These are phyloP conservation scores for Ochetophila trinervis DNA, from an alignment of 306 rosid genomes.

Conservation along the genomic window DNA sequence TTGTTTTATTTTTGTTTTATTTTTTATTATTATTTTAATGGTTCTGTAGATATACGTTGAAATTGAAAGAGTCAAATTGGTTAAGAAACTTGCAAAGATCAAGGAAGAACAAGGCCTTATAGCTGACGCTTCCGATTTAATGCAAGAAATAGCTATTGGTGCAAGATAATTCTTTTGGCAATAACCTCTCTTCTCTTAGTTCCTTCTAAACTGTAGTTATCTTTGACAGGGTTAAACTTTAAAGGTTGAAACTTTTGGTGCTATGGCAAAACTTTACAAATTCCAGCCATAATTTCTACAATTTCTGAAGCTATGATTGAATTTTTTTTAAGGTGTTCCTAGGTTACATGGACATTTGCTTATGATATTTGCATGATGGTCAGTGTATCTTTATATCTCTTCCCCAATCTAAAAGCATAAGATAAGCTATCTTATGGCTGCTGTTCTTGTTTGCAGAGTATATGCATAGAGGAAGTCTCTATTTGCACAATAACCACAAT, in stretches of 20 bases:
- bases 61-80: conserved; percentile 75
- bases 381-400: too few species aligned
- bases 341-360: too few species aligned
- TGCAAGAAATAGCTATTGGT: conserved; percentile 96
- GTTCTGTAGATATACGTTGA: conserved; percentile 73
- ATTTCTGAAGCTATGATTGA: too few species aligned
- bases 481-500: too few species aligned
- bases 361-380: too few species aligned
- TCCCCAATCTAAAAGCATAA: too few species aligned
- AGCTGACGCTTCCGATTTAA: conserved; percentile 96
- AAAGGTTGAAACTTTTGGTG: conserved; percentile 94
- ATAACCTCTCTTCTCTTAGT: neutral
- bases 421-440: too few species aligned
- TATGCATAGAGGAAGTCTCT: too few species aligned
- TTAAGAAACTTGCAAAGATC: conserved; percentile 84
- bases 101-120: conserved; percentile 88
- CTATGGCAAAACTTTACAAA: conserved; percentile 93
- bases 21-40: too few species aligned
- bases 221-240: conserved; percentile 25
- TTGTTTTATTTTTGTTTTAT: neutral
- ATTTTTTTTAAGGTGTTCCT: too few species aligned
- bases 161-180: conserved; percentile 14
- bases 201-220: neutral
- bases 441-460: too few species aligned
- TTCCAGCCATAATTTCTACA: too few species aligned